Base-by-base conservation (phyloP, 371 early-diverging fungal species). In the Lichtheimia corymbifera region DNA sequence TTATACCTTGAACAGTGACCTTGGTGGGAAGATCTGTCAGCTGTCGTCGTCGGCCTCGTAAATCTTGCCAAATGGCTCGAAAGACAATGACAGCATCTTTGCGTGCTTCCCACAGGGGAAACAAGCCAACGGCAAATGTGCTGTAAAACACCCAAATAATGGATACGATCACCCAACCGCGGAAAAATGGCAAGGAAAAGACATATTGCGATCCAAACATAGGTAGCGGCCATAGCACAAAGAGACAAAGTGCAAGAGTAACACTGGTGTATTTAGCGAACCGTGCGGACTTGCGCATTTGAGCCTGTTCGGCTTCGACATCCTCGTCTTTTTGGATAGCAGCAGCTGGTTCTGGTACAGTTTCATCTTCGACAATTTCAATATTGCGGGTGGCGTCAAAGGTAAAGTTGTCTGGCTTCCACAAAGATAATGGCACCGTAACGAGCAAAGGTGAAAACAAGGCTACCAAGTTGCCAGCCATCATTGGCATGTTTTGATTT, bases 141-240 rank as follows among this genome's bases (percentile, higher is more conserved):
- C 85, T 77, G 35, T 76, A 66, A 51, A 88, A 76, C 9, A 81
- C 77, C 90, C 90, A 89, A 28, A 83, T 70, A 43, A 89, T 79
- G 30, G 83, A 78, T 2, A 89, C 74, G 0, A 81, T 63, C 4
- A 89, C 83, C 89, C 89, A 89, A 0, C 87, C 87, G 0, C 84
- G 85, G 61, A 89, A 89, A 74, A 89, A 89, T 0, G 72, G 63
- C 27, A 72, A 73, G 6, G 81, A 70, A 63, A 89, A 89, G 12
- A 89, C 84, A 55, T 89, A 89, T 9, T 72, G 70, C 0, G 85
- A 81, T 12, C 75, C 71, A 68, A 84, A 87, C 86, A 89, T 82
- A 7, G 90, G 88, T 53, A 89, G 53, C 0, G 90, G 90, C 89
- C 89, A 89, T 13, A 89, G 50, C 1, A 89, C 49, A 60, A 88